These are phyloP conservation scores for Daedalea quercina DNA, from an alignment of 768 basidiomycete genomes.

Conservation along the genomic window DNA sequence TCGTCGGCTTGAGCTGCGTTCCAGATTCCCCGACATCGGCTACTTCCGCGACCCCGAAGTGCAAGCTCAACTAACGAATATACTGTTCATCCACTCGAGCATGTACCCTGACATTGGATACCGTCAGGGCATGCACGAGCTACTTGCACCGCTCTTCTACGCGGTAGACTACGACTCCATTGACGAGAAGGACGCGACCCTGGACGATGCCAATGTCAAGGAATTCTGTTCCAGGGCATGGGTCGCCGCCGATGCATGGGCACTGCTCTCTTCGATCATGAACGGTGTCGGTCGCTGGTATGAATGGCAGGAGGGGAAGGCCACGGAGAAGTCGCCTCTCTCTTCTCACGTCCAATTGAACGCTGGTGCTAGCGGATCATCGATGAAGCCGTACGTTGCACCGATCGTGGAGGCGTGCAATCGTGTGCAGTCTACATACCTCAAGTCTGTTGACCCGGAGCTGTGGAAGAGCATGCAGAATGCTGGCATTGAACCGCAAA, in stretches of 20 bases:
- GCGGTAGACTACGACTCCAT: conserved; percentile 82
- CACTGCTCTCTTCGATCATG: conserved; percentile 80
- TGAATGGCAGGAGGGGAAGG: conserved; percentile 33
- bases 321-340: conserved; percentile 27
- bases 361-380: conserved; percentile 35
- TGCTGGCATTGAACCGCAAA: conserved; percentile 88
- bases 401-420: conserved; percentile 86
- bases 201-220: conserved; percentile 32
- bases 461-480: conserved; percentile 71
- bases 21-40: conserved; percentile 91
- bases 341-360: conserved; percentile 40
- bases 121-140: conserved; percentile 98
- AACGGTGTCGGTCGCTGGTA: conserved; percentile 70
- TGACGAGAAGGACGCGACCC: conserved; percentile 25
- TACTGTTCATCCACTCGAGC: conserved; percentile 79
- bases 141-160: conserved; percentile 83
- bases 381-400: conserved; percentile 62
- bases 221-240: conserved; percentile 63
- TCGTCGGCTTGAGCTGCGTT: not conserved
- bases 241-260: conserved; percentile 85
- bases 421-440: conserved; percentile 63
- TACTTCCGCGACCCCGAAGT: conserved; percentile 80
- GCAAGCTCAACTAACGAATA: conserved; percentile 75
- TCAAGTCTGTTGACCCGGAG: conserved; percentile 74
- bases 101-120: conserved; percentile 84